Evolutionary conservation across 352 stramenopile species (phyloP).

Genomic region (Thraustochytrium striatum): DNA sequence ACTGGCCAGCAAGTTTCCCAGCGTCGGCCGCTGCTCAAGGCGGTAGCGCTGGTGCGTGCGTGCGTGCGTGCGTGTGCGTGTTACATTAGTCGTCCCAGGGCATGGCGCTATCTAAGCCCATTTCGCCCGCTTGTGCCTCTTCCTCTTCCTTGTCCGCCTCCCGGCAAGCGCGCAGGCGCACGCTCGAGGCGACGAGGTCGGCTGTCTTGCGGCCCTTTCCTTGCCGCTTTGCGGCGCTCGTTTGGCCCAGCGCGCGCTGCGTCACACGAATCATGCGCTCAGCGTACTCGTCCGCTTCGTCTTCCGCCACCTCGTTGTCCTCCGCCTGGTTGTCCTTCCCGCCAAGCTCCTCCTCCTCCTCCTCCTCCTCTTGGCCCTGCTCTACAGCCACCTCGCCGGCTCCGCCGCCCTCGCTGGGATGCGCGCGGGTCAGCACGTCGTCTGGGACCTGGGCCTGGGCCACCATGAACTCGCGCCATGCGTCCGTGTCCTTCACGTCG

Average conservation of each 20-base stretch:
- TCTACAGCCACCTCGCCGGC: neutral
- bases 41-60: neutral
- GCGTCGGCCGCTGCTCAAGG: neutral
- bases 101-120: constrained; percentile 8
- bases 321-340: neutral
- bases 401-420: too few relatives aligned
- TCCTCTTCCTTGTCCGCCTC: neutral
- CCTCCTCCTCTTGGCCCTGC: neutral
- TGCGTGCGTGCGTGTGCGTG: neutral
- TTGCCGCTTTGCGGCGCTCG: too few relatives aligned
- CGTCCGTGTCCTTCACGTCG: too few relatives aligned
- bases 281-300: constrained; percentile 12
- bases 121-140: neutral
- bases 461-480: too few relatives aligned
- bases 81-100: constrained; percentile 4
- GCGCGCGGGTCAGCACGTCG: too few relatives aligned
- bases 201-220: neutral
- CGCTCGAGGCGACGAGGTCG: too few relatives aligned
- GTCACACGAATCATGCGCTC: neutral
- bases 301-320: neutral
- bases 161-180: neutral
- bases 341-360: neutral
- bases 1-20: neutral
- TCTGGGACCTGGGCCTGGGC: too few relatives aligned
- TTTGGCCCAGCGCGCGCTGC: neutral